phyloP scores from a whole-genome alignment of 148 eudicot genomes.

The Camellia japonica region DNA sequence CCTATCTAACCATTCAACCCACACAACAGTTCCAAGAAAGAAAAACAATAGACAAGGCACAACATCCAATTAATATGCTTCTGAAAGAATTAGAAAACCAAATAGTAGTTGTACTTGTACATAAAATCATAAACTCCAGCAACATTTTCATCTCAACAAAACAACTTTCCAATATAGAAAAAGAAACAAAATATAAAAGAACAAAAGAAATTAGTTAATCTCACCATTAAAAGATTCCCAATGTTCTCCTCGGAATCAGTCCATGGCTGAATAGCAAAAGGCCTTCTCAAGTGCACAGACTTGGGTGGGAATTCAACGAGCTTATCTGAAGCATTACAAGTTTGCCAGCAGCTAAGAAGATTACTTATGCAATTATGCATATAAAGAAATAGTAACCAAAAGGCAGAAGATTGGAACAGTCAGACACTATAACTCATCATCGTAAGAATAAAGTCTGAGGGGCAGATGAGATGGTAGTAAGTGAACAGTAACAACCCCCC shows the following conservation, averaged over 20 bases:
- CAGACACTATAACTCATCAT: background rate
- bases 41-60: background rate
- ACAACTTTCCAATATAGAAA: background rate
- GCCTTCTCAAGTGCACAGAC: slow-evolving; percentile 66
- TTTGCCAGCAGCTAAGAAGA: background rate
- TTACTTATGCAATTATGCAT: background rate
- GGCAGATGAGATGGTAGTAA: background rate
- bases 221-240: slow-evolving; percentile 92
- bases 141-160: background rate
- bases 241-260: slow-evolving; percentile 69
- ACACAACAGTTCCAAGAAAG: background rate
- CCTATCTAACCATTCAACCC: background rate
- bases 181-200: background rate
- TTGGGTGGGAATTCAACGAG: slow-evolving; percentile 73
- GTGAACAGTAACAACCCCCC: background rate
- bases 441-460: background rate
- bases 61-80: background rate
- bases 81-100: background rate
- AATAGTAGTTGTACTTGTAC: background rate
- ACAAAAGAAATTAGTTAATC: slow-evolving; percentile 13
- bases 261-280: slow-evolving; percentile 76
- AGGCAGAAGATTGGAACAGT: background rate
- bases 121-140: background rate
- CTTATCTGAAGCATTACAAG: slow-evolving; percentile 43
- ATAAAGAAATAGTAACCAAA: background rate